Percentiles rank a stretch among this genome's conserved stretches.
These are phyloP conservation scores for Talaromyces liani DNA, from an alignment of 495 filamentous ascomycete species.

Conservation along the genomic window DNA sequence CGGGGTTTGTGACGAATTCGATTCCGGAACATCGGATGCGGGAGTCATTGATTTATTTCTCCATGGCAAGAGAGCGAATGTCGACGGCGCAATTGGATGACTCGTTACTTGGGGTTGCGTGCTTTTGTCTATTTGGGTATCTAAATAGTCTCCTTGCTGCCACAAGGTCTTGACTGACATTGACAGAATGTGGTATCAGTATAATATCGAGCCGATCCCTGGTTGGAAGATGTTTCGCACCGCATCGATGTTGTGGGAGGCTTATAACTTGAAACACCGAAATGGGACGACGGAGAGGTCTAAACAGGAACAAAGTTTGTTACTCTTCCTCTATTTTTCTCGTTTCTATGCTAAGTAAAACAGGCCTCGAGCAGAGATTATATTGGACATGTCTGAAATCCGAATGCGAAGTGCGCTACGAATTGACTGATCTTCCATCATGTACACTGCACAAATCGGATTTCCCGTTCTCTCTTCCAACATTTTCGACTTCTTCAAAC, in stretches of 20 bases:
- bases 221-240: slow-evolving; percentile 33
- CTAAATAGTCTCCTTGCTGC: background rate
- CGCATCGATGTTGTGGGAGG: slow-evolving; percentile 33
- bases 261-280: slow-evolving; percentile 22
- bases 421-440: slow-evolving; percentile 22
- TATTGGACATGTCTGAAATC: slow-evolving; percentile 37
- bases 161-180: background rate
- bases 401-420: slow-evolving; percentile 34
- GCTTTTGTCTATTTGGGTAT: slow-evolving; percentile 32
- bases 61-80: slow-evolving; percentile 28
- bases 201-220: slow-evolving; percentile 30
- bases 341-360: background rate
- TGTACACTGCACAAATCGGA: slow-evolving; percentile 25
- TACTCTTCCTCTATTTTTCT: background rate
- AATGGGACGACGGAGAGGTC: slow-evolving; percentile 21
- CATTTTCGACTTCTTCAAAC: slow-evolving; percentile 20
- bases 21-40: slow-evolving; percentile 19
- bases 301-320: slow-evolving; percentile 26
- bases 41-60: slow-evolving; percentile 21
- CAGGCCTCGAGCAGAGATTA: slow-evolving; percentile 28
- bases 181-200: slow-evolving; percentile 32
- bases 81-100: slow-evolving; percentile 26
- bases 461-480: slow-evolving; percentile 27
- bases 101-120: slow-evolving; percentile 26
- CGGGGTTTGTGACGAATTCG: slow-evolving; percentile 17